phyloP scores from a whole-genome alignment of 2,329 filamentous ascomycete species.

The Paraphaeosphaeria minitans region DNA sequence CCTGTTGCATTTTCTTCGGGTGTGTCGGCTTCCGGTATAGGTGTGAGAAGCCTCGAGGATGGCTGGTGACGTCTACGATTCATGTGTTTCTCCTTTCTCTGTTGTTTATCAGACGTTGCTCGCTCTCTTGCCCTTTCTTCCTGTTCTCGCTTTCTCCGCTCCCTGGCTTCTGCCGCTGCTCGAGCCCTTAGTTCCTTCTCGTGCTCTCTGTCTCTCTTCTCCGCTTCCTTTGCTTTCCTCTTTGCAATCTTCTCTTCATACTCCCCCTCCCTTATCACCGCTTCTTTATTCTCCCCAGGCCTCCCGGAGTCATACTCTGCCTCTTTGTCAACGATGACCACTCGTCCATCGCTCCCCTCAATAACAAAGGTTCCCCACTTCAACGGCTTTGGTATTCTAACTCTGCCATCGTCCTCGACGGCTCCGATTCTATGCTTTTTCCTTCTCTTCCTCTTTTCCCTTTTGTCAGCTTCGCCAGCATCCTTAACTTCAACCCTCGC shows the following conservation, averaged over 20 bases:
- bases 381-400: conserved; percentile 24
- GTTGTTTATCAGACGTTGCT: not conserved
- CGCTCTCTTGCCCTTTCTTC: conserved; percentile 4
- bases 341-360: conserved; percentile 27
- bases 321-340: conserved; percentile 33
- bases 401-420: conserved; percentile 16
- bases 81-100: not conserved
- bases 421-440: conserved; percentile 2
- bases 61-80: not conserved
- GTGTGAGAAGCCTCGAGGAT: conserved; percentile 10
- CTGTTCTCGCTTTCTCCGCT: not conserved
- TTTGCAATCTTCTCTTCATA: not conserved
- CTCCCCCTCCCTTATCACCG: conserved; percentile 1
- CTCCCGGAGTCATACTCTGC: conserved; percentile 35
- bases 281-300: conserved; percentile 1
- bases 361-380: conserved; percentile 34
- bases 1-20: conserved; percentile 14
- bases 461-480: not conserved
- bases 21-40: conserved; percentile 17
- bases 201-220: not conserved
- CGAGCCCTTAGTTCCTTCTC: not conserved
- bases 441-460: not conserved
- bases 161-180: not conserved
- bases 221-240: not conserved
- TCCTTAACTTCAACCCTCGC: conserved; percentile 16